Evolutionary conservation across 2,329 filamentous ascomycete genomes (phyloP), one percentile per base, ranked within the genome.

Genomic region (Exophiala sideris): DNA sequence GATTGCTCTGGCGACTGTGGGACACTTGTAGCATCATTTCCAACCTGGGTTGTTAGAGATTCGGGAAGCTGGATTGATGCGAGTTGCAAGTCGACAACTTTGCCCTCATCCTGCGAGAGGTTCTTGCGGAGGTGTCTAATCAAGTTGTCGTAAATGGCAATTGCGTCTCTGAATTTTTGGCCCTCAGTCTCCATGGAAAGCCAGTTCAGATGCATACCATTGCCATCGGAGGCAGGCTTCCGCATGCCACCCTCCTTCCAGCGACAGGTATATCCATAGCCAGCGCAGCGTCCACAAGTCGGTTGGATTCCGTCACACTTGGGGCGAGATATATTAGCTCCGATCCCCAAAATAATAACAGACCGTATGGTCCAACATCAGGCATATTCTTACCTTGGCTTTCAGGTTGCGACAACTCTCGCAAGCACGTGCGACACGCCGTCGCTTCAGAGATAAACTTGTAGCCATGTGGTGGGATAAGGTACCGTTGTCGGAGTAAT

Each of bases 241-340:
- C 49, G 39, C 5, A 11, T 14, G 34, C 12, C 11, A 41, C 14
- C 51, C 7, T 53, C 44, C 1, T 56, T 53, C 66, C 66, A 68
- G 38, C 32, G 54, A 52, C 66, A 68, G 14, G 44, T 35, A 51
- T 66, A 67, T 1, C 64, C 63, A 46, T 67, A 68, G 29, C 66
- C 66, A 35, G 59, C 55, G 48, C 66, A 67, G 20, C 65, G 61
- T 20, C 58, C 54, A 47, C 66, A 68, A 5, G 62, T 53, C 8
- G 65, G 65, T 45, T 60, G 64, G 34, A 59, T 47, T 16, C 65
- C 66, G 59, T 67, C 65, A 46, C 66, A 67, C 66, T 68, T 40
- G 21, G 32, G 16, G 34, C 33, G 20, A 38, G 39, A 33, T 24
- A 18, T 40, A 41, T 50, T 29, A 53, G 50, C 34, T 48, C 36